phyloP scores from a whole-genome alignment of 1,139 yeast species.

The Nematodospora anomalae region DNA sequence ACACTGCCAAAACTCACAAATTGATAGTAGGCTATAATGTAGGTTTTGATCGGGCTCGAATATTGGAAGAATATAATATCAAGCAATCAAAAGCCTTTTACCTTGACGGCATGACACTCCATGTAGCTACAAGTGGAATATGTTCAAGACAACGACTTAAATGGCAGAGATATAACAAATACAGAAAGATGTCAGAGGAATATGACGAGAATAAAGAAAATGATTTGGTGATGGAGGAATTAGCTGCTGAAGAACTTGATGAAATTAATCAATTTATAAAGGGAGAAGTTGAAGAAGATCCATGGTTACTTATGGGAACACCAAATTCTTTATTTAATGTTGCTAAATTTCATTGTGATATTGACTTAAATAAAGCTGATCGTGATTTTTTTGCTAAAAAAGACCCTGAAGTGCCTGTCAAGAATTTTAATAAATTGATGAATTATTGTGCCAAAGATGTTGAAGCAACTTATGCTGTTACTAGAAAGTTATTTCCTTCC shows the following conservation, averaged over 20 bases:
- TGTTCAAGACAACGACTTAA: conserved; percentile 86
- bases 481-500: conserved; percentile 65
- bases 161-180: conserved; percentile 66
- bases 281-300: conserved; percentile 47
- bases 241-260: conserved; percentile 27
- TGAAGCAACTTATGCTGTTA: conserved; percentile 67
- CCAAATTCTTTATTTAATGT: conserved; percentile 82
- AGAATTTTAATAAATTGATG: conserved; percentile 61
- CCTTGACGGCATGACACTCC: conserved; percentile 90
- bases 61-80: conserved; percentile 78
- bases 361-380: conserved; percentile 61
- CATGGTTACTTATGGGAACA: conserved; percentile 79
- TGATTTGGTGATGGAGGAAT: background rate
- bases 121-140: conserved; percentile 88
- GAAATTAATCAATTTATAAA: conserved; percentile 16
- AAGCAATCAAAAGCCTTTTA: conserved; percentile 69
- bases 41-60: conserved; percentile 86
- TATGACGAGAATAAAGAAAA: conserved; percentile 19
- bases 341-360: conserved; percentile 75
- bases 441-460: conserved; percentile 88
- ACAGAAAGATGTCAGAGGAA: conserved; percentile 23
- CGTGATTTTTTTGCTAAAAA: conserved; percentile 64
- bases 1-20: conserved; percentile 47
- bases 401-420: conserved; percentile 55
- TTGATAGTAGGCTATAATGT: conserved; percentile 87